Percentiles rank a stretch among this genome's conserved stretches.
phyloP scores from a whole-genome alignment of 2,329 filamentous ascomycete species.

The Trichoderma gracile region DNA sequence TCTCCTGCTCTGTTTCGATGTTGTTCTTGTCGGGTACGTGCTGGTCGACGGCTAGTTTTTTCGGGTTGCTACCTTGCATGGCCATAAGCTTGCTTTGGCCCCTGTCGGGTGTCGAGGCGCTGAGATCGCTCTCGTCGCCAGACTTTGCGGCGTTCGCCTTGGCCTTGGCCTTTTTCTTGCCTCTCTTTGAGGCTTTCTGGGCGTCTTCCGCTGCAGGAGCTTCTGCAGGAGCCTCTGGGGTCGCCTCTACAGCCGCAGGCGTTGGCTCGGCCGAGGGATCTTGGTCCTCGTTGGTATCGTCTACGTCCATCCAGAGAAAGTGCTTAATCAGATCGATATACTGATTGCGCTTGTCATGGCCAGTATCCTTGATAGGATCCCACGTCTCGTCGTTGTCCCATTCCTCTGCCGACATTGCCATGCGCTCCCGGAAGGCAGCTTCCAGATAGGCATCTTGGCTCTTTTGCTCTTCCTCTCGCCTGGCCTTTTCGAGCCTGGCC shows the following conservation, averaged over 20 bases:
- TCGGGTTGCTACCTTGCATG: neutral
- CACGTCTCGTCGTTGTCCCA: slow-evolving; percentile 31
- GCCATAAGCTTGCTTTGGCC: slow-evolving; percentile 14
- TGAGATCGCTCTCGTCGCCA: neutral
- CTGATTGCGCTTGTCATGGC: slow-evolving; percentile 30
- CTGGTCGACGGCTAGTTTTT: neutral
- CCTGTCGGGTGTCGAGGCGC: neutral
- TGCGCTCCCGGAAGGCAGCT: slow-evolving; percentile 32
- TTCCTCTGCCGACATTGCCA: slow-evolving; percentile 29
- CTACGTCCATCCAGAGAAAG: slow-evolving; percentile 34
- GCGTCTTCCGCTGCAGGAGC: neutral
- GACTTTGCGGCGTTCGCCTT: neutral
- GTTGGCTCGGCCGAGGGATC: neutral
- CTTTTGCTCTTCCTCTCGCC: slow-evolving; percentile 33
- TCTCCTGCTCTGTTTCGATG: slow-evolving; percentile 36
- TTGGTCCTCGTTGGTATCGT: neutral
- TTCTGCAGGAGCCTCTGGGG: neutral
- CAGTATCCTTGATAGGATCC: slow-evolving; percentile 36
- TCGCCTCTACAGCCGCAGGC: neutral
- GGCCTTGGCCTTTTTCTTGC: slow-evolving; percentile 9
- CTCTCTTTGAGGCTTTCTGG: neutral
- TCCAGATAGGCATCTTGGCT: slow-evolving; percentile 36
- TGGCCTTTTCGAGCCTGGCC: slow-evolving; percentile 27
- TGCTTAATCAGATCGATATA: slow-evolving; percentile 36
- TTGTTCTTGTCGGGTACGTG: slow-evolving; percentile 34